Evolutionary conservation across 306 rosid genomes (phyloP).

Genomic region (Malus domestica): DNA sequence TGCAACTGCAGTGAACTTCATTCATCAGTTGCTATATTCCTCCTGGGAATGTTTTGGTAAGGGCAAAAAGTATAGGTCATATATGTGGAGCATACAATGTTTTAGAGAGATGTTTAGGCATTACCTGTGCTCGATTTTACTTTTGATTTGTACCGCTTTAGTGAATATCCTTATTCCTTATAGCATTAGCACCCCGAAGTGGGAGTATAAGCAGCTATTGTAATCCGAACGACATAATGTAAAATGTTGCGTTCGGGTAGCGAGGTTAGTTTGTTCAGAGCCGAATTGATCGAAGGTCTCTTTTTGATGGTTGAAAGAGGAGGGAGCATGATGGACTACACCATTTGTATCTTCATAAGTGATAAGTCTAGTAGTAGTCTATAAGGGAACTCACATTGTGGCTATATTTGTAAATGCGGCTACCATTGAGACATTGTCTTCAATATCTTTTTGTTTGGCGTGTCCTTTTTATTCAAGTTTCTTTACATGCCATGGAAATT

Average conservation of each 20-base stretch:
- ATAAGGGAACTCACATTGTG: constrained; percentile 8
- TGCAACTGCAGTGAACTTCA: constrained; percentile 15
- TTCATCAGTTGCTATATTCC: constrained; percentile 37
- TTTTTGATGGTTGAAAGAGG: constrained; percentile 9
- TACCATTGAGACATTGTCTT: background rate
- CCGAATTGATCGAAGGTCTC: background rate
- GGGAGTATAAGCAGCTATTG: constrained; percentile 30
- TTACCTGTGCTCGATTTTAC: constrained; percentile 23
- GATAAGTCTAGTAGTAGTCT: background rate
- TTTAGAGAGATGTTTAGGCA: constrained; percentile 38
- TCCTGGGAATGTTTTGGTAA: constrained; percentile 17
- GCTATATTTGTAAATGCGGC: constrained; percentile 18
- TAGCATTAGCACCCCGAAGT: constrained; percentile 47
- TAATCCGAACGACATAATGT: constrained; percentile 37
- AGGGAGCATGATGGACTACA: constrained; percentile 21
- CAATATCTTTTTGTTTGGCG: background rate
- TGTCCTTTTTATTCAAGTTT: background rate
- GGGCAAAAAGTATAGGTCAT: constrained; percentile 39
- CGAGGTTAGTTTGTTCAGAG: constrained; percentile 22
- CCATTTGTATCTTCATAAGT: constrained; percentile 7
- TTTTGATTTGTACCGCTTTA: constrained; percentile 30
- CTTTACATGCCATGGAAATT: background rate
- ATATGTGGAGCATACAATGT: constrained; percentile 45
- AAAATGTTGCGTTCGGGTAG: constrained; percentile 37
- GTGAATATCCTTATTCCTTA: constrained; percentile 27